These are phyloP conservation scores for Candida endomychidarum DNA, from an alignment of 805 yeast genomes.

Conservation along the genomic window DNA sequence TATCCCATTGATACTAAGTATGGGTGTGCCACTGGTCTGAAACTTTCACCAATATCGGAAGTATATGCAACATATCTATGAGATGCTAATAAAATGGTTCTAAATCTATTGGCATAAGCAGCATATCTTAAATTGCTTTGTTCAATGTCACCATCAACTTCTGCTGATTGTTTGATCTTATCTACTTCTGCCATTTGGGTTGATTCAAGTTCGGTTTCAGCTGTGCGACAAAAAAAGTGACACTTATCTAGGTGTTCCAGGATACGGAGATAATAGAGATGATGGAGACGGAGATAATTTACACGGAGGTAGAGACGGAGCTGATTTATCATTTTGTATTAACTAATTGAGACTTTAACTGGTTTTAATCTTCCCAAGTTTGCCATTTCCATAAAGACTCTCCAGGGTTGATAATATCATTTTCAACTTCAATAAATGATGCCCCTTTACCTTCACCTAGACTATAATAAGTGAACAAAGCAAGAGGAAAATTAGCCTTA, in stretches of 20 bases:
- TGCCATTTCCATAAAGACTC: conserved; percentile 13
- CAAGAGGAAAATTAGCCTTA: neutral
- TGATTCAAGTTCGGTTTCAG: no score
- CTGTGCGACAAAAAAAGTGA: no score
- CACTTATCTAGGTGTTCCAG: no score
- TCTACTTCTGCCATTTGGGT: conserved; percentile 4
- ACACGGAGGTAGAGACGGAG: no score
- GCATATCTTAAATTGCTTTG: conserved; percentile 60
- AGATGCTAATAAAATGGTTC: conserved; percentile 70
- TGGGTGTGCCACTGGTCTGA: conserved; percentile 79
- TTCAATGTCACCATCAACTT: conserved; percentile 15
- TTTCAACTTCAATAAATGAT: neutral
- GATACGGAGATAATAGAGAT: no score
- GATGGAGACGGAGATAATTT: no score
- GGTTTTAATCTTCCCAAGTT: neutral
- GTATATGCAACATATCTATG: conserved; percentile 86
- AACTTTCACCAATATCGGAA: conserved; percentile 83
- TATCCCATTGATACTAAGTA: conserved; percentile 62
- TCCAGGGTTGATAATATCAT: conserved; percentile 9
- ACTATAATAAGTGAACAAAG: neutral
- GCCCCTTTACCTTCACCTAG: conserved; percentile 5
- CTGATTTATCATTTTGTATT: no score
- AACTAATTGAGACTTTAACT: no score
- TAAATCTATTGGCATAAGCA: conserved; percentile 73
- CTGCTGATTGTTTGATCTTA: conserved; percentile 14